phyloP scores from a whole-genome alignment of 345 rosid genomes.

The Pugionium dolabratum region DNA sequence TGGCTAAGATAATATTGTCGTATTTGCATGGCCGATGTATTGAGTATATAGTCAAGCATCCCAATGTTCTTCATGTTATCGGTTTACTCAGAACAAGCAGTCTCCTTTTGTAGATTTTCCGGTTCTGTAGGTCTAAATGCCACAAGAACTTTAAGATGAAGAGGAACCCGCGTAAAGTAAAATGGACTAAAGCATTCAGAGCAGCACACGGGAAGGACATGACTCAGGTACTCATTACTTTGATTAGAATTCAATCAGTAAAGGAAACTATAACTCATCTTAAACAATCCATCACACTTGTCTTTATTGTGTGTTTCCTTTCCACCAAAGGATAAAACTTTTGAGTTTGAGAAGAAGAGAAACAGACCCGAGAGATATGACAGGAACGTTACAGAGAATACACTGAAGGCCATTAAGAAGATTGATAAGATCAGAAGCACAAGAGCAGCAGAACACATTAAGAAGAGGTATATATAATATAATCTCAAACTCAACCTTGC shows the following conservation, averaged over 20 bases:
- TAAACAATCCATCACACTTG: neutral
- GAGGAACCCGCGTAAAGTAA: constrained; percentile 95
- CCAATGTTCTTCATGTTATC: no score
- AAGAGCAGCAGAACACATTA: constrained; percentile 58
- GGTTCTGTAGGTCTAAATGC: constrained; percentile 87
- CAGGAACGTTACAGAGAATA: constrained; percentile 69
- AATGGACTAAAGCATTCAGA: constrained; percentile 96
- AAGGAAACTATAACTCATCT: neutral
- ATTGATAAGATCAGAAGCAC: constrained; percentile 69
- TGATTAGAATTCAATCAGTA: neutral
- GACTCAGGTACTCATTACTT: constrained; percentile 62
- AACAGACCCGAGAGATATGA: constrained; percentile 97
- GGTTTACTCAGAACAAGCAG: neutral
- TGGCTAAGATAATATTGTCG: no score
- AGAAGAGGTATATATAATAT: constrained; percentile 46
- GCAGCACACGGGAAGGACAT: constrained; percentile 84
- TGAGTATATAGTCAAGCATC: no score
- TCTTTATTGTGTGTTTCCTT: constrained; percentile 18
- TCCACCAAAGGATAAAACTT: constrained; percentile 66
- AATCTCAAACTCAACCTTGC: neutral
- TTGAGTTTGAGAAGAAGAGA: constrained; percentile 94
- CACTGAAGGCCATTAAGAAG: constrained; percentile 84
- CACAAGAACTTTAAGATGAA: constrained; percentile 98
- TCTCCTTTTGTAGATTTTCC: constrained; percentile 60
- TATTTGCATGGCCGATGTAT: no score